Conservation (phyloP, 768 basidiomycete species). For the Dacryopinax primogenitus region DNA sequence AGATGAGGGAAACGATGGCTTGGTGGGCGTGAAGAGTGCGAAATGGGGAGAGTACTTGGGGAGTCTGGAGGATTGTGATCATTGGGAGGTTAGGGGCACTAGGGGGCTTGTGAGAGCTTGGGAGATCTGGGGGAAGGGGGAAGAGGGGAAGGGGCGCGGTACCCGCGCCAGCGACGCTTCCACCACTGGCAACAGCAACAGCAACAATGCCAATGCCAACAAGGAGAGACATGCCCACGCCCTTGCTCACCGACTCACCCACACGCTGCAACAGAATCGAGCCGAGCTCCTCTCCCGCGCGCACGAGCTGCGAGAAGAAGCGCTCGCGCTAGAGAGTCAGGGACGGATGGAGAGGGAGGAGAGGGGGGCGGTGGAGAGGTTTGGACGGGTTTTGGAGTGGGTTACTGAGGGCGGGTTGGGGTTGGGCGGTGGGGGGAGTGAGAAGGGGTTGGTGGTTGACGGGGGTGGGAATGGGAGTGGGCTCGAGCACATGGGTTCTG, state of each 20-base stretch:
- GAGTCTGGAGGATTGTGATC: constrained; percentile 77
- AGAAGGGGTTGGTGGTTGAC: not conserved
- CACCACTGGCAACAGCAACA: too few relatives aligned
- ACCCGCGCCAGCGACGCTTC: too few relatives aligned
- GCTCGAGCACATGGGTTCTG: too few relatives aligned
- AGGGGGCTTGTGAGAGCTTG: constrained; percentile 52
- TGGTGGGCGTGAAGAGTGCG: constrained; percentile 84
- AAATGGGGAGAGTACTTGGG: constrained; percentile 96
- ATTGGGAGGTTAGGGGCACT: constrained; percentile 94
- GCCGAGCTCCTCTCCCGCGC: constrained; percentile 18
- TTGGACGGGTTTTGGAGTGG: constrained; percentile 1
- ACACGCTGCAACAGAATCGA: constrained; percentile 32
- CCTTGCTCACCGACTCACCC: constrained; percentile 53
- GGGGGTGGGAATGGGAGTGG: not conserved
- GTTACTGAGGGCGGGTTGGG: not conserved
- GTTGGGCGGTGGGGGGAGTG: not conserved
- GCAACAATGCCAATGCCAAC: too few relatives aligned
- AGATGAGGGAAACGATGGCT: constrained; percentile 66
- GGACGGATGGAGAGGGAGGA: constrained; percentile 25
- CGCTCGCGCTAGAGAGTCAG: constrained; percentile 28
- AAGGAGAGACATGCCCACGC: constrained; percentile 19
- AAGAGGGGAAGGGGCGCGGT: constrained; percentile 39
- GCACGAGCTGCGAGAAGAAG: constrained; percentile 24
- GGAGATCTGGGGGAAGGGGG: constrained; percentile 19
- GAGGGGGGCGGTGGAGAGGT: constrained; percentile 12